A percentile compares a stretch with the other conserved stretches of the same genome.
Conservation (phyloP, 73 alveolate genomes). For the Tetrahymena borealis region DNA sequence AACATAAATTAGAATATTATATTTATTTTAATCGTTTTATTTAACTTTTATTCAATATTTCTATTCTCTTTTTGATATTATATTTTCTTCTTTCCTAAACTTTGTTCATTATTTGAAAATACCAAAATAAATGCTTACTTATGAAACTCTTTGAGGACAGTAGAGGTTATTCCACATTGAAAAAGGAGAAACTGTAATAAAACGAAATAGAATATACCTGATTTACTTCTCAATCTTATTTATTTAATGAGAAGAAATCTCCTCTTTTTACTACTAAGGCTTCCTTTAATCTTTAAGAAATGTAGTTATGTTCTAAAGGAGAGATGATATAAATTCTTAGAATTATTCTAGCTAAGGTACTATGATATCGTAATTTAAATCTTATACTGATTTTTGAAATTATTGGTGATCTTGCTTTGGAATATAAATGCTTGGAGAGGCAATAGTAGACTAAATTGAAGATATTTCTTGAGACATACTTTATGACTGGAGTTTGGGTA, state of each 20-base stretch:
- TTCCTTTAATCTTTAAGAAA: neutral
- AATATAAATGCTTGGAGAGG: neutral
- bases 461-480: neutral
- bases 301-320: neutral
- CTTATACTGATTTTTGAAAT: neutral
- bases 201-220: neutral
- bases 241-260: neutral
- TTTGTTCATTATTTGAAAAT: neutral
- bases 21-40: too few relatives aligned
- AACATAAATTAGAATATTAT: neutral
- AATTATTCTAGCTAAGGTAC: neutral
- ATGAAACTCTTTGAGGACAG: neutral
- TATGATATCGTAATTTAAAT: neutral
- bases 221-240: neutral
- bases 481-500: neutral
- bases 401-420: neutral
- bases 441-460: neutral
- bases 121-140: neutral
- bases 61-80: neutral
- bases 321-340: neutral
- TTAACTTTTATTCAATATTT: too few relatives aligned
- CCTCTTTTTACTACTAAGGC: neutral
- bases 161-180: neutral
- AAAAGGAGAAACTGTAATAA: neutral
- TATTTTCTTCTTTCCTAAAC: neutral